Base-by-base conservation (phyloP, 108 stramenopile species). In the Epithemia pelagica region DNA sequence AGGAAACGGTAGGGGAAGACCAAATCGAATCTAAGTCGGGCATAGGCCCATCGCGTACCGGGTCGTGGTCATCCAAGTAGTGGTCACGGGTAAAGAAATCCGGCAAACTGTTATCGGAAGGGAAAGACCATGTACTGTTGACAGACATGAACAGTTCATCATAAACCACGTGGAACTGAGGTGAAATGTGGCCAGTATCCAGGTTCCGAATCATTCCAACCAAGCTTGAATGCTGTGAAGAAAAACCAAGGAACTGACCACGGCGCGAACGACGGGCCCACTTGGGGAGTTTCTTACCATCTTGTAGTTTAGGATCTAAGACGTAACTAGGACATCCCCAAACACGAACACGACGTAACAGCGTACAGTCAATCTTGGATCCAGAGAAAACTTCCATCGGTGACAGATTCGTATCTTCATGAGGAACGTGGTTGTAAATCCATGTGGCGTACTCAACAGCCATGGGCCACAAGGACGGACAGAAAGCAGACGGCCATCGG, bases 161-260 rank as follows among this genome's bases (percentile, higher is more conserved):
- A 58, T 74, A 74, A 28, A 82, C 69, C 1, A 86, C 68, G 63
- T 84, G 79, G 30, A 65, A 78, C 52, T 84, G 83, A 32, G 79
- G 74, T 7, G 74, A 64, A 28, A 84, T 65, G 28, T 23, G 22
- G 19, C 65, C 62, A 10, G 81, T 80, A 0, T 59, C 2, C 0
- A 78, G 30, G 51, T 82, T 86, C 24, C 65, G 62, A 2, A 86
- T 61, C 21, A 82, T 57, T 2, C 67, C 68, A 0, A 85, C 73
- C 0, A 58, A 46, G 21, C 69, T 67, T 23, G 61, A 61, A 27
- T 61, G 61, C 28, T 61, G n/a, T 10, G n/a, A 20, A 5, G 27
- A 64, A 21, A 46, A 64, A 3, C 51, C 64, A 24, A 52, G 64
- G 21, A 64, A 52, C 30, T 52, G 22, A n/a, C 64, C 64, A 2